Conservation (phyloP, 805 yeast species). For the Wickerhamiella nectarea region DNA sequence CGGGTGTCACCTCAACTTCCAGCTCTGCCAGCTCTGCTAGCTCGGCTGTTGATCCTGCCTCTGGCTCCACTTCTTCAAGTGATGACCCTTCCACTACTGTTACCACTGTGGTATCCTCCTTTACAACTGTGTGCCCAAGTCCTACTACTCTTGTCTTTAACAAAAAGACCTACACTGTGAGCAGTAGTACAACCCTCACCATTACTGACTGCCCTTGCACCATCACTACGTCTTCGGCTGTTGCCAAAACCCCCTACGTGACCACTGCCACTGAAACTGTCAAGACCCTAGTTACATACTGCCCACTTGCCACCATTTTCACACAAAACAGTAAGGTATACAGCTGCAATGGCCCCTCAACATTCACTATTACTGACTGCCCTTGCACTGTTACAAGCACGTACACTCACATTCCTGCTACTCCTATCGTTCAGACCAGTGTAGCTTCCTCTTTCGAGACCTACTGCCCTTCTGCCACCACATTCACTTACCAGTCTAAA, state of each 20-base stretch:
- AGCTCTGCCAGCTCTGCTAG: too few species aligned
- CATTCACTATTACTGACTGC: slow-evolving; percentile 1
- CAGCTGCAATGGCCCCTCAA: slow-evolving; percentile 13
- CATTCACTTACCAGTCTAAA: slow-evolving; percentile 1
- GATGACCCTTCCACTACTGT: too few species aligned
- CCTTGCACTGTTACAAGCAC: slow-evolving; percentile 1
- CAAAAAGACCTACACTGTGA: not conserved
- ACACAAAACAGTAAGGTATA: not conserved
- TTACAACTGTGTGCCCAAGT: slow-evolving; percentile 3
- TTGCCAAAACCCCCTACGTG: not conserved
- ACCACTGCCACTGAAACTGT: not conserved
- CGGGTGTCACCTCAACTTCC: not conserved
- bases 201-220: slow-evolving; percentile 6
- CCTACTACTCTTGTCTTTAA: not conserved
- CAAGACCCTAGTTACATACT: not conserved
- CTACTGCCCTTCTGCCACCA: slow-evolving; percentile 1
- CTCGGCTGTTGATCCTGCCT: too few species aligned
- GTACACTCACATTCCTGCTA: not conserved
- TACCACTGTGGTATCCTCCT: not conserved
- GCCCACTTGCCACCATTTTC: slow-evolving; percentile 3
- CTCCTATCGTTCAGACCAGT: slow-evolving; percentile 5
- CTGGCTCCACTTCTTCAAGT: not conserved
- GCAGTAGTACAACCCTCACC: not conserved
- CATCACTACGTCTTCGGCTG: not conserved
- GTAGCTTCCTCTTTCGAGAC: not conserved